phyloP scores from a whole-genome alignment of 2,329 filamentous ascomycete genomes.

The Leptographium galeiforme region DNA sequence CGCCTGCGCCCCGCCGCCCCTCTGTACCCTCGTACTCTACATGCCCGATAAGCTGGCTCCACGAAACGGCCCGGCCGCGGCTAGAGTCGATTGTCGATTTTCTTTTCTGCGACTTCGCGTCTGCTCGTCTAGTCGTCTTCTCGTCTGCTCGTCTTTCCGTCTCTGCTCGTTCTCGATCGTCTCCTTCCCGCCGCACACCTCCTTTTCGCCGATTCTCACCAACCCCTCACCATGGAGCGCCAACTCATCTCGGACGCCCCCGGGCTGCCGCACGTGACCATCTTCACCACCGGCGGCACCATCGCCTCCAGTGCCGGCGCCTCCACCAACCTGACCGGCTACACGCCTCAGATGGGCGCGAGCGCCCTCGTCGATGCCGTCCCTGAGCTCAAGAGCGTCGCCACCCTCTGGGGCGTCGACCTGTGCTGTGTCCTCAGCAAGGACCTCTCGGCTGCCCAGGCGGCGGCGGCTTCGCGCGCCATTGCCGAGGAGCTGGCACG shows the following conservation, averaged over 20 bases:
- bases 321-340: slow-evolving; percentile 31
- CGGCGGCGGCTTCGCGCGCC: slow-evolving; percentile 31
- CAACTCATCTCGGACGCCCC: neutral
- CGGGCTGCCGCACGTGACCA: slow-evolving; percentile 39
- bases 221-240: too few relatives aligned
- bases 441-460: slow-evolving; percentile 33
- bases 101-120: too few relatives aligned
- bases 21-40: too few relatives aligned
- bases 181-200: too few relatives aligned
- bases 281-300: slow-evolving; percentile 44
- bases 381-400: slow-evolving; percentile 38
- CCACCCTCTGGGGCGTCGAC: slow-evolving; percentile 40
- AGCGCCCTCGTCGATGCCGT: slow-evolving; percentile 39
- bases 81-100: too few relatives aligned
- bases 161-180: neutral
- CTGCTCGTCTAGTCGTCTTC: too few relatives aligned
- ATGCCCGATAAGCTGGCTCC: too few relatives aligned
- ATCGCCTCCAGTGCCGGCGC: slow-evolving; percentile 40
- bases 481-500: slow-evolving; percentile 34
- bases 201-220: too few relatives aligned
- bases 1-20: too few relatives aligned
- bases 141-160: too few relatives aligned
- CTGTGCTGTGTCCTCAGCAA: slow-evolving; percentile 34
- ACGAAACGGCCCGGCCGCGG: too few relatives aligned
- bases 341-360: slow-evolving; percentile 31